phyloP scores from a whole-genome alignment of 179 eudicot species.

The Beta macrorhiza region DNA sequence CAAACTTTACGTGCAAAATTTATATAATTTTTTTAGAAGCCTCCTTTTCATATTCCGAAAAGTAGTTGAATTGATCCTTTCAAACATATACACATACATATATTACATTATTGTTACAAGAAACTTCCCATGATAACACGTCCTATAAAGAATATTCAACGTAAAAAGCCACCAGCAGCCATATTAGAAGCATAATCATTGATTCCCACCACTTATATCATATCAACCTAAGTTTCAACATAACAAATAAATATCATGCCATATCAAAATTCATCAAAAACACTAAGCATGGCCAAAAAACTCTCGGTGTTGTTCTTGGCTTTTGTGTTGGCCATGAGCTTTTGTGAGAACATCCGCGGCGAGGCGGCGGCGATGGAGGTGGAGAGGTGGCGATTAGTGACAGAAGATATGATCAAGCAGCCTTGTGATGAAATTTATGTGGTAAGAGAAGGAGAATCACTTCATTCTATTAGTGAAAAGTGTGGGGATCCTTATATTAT shows the following conservation, averaged over 20 bases:
- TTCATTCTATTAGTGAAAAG: constrained; percentile 43
- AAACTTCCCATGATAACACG: constrained; percentile 17
- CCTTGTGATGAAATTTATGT: constrained; percentile 48
- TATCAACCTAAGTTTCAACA: background rate
- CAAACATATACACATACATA: constrained; percentile 9
- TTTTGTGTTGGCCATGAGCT: constrained; percentile 30
- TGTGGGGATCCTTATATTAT: constrained; percentile 49
- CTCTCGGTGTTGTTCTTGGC: constrained; percentile 23
- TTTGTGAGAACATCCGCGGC: constrained; percentile 20
- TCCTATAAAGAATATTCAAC: constrained; percentile 6
- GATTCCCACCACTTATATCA: background rate
- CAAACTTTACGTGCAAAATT: background rate
- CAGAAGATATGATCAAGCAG: constrained; percentile 4
- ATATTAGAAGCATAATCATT: background rate
- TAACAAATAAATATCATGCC: background rate
- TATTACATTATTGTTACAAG: background rate
- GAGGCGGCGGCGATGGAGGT: background rate
- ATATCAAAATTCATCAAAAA: background rate
- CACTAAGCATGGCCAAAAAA: constrained; percentile 27
- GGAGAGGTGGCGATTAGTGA: background rate
- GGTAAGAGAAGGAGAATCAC: constrained; percentile 45
- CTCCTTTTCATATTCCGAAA: background rate
- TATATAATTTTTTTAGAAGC: too few relatives aligned
- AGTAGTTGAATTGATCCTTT: constrained; percentile 19
- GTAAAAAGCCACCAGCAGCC: constrained; percentile 17